phyloP scores from a whole-genome alignment of 352 stramenopile species.

The Pythium dissotocum region DNA sequence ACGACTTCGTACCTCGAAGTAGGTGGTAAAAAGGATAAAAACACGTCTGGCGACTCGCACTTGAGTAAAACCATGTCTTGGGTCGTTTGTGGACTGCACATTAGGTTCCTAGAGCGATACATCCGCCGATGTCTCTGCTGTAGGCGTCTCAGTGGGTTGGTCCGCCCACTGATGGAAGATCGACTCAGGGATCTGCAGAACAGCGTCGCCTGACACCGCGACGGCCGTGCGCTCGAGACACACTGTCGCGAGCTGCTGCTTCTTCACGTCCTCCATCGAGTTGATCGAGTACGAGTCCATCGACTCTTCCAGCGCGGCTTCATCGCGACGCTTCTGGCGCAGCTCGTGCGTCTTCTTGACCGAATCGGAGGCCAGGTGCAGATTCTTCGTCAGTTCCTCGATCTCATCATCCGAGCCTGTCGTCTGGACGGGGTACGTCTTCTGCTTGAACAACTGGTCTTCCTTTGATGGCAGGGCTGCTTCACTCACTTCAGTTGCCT shows the following conservation, averaged over 20 bases:
- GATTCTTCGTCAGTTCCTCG: constrained; percentile 55
- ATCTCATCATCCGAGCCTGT: constrained; percentile 61
- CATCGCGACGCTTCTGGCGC: constrained; percentile 46
- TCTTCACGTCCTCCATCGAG: constrained; percentile 73
- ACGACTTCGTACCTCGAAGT: no score
- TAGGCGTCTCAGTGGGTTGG: neutral
- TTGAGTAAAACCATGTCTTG: no score
- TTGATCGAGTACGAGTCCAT: constrained; percentile 46
- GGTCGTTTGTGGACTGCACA: no score
- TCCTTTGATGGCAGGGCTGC: constrained; percentile 16
- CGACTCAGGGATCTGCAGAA: constrained; percentile 69
- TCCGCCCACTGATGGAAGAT: constrained; percentile 66
- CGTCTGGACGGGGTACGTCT: constrained; percentile 42
- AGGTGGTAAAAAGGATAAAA: no score
- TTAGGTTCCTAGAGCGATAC: neutral
- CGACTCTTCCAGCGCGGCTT: constrained; percentile 19
- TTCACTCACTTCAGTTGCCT: constrained; percentile 21
- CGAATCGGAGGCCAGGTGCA: constrained; percentile 45
- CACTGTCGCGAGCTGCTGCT: constrained; percentile 61
- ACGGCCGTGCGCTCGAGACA: constrained; percentile 68
- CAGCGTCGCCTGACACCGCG: constrained; percentile 69
- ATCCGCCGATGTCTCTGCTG: neutral
- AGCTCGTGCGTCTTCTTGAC: constrained; percentile 66
- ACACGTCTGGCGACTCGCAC: no score
- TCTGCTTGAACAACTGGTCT: constrained; percentile 54